These are phyloP conservation scores for Dionaea muscipula DNA, from an alignment of 179 eudicot species.

Conservation along the genomic window DNA sequence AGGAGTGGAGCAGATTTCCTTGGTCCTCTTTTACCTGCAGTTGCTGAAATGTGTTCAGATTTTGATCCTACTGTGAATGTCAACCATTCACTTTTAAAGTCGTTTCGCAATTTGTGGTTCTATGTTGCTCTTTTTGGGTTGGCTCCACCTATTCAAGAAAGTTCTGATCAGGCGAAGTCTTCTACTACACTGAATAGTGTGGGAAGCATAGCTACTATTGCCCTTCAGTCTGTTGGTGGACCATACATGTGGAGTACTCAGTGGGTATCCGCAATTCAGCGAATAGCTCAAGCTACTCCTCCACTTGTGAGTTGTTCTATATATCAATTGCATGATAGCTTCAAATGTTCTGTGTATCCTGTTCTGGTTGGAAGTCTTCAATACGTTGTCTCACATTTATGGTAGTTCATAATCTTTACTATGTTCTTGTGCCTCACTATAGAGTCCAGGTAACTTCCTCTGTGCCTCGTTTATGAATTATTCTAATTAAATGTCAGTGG, in stretches of 20 bases:
- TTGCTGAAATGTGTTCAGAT: conserved; percentile 95
- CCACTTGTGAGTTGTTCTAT: conserved; percentile 75
- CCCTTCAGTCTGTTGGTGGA: conserved; percentile 95
- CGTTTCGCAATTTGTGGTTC: conserved; percentile 96
- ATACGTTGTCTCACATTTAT: not conserved
- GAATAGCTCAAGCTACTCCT: conserved; percentile 94
- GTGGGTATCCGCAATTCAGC: conserved; percentile 90
- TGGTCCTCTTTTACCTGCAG: conserved; percentile 95
- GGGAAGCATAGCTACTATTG: conserved; percentile 63
- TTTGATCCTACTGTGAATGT: conserved; percentile 72
- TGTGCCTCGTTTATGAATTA: too few relatives aligned
- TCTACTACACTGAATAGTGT: conserved; percentile 53
- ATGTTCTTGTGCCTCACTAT: not conserved
- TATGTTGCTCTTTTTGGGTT: conserved; percentile 92
- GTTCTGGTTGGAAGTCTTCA: not conserved
- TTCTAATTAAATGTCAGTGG: too few relatives aligned
- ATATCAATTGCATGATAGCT: not conserved
- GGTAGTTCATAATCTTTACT: not conserved
- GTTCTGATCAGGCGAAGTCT: conserved; percentile 39
- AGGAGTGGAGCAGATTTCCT: conserved; percentile 99
- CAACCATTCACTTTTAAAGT: conserved; percentile 84
- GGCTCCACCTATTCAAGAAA: conserved; percentile 89
- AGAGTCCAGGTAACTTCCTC: not conserved
- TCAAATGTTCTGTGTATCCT: not conserved
- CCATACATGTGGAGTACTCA: conserved; percentile 89